phyloP scores from a whole-genome alignment of 2,329 filamentous ascomycete genomes.

The Botrytis cinerea region DNA sequence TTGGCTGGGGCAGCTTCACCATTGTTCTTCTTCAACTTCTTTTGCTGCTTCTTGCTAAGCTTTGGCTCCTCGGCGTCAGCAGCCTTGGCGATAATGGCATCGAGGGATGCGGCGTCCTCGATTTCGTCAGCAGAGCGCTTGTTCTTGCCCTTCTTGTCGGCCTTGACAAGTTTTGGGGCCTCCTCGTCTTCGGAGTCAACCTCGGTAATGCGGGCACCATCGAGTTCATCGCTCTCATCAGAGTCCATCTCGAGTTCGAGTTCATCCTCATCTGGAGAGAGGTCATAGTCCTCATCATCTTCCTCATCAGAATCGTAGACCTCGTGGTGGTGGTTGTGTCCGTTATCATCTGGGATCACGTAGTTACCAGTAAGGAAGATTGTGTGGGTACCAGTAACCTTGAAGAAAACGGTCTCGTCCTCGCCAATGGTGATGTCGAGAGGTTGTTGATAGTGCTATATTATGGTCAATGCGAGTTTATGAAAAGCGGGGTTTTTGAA shows the following conservation, averaged over 20 bases:
- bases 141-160: conserved; percentile 68
- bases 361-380: conserved; percentile 97
- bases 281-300: conserved; percentile 75
- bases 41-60: conserved; percentile 93
- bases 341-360: conserved; percentile 68
- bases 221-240: conserved; percentile 74
- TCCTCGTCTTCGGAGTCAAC: conserved; percentile 79
- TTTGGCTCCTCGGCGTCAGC: conserved; percentile 63
- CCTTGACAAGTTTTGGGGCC: conserved; percentile 58
- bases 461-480: conserved; percentile 37
- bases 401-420: conserved; percentile 88
- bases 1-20: conserved; percentile 74
- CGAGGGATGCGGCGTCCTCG: conserved; percentile 67
- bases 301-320: conserved; percentile 62
- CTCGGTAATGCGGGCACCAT: conserved; percentile 81
- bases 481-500: conserved; percentile 16
- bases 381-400: conserved; percentile 84
- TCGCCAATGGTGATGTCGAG: conserved; percentile 91
- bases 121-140: conserved; percentile 82
- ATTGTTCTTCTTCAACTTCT: conserved; percentile 99
- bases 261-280: conserved; percentile 78
- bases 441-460: conserved; percentile 88
- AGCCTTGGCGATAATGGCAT: conserved; percentile 80
- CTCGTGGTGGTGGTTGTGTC: conserved; percentile 56
- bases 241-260: conserved; percentile 57